These are phyloP conservation scores for Curvularia spicifera DNA, from an alignment of 2,329 filamentous ascomycete genomes.

Conservation along the genomic window DNA sequence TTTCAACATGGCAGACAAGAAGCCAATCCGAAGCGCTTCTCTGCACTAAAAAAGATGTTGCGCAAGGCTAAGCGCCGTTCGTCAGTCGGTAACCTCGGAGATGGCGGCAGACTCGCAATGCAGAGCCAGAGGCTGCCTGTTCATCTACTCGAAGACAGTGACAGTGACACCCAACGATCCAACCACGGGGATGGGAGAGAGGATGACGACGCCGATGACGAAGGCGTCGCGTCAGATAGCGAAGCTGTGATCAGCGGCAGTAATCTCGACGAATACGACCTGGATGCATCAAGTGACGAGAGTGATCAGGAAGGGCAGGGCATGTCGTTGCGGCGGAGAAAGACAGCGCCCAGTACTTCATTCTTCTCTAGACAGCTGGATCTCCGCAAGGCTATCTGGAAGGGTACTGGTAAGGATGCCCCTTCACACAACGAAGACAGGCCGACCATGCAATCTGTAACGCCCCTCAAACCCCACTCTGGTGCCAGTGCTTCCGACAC, in stretches of 20 bases:
- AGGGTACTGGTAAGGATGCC: constrained; percentile 21
- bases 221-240: constrained; percentile 41
- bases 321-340: constrained; percentile 26
- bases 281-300: constrained; percentile 43
- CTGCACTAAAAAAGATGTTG: constrained; percentile 67
- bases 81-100: constrained; percentile 56
- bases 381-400: constrained; percentile 39
- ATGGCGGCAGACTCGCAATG: constrained; percentile 73
- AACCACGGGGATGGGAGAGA: constrained; percentile 15
- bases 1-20: constrained; percentile 59
- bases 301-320: constrained; percentile 22
- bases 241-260: constrained; percentile 40
- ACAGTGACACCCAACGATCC: constrained; percentile 37
- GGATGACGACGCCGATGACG: constrained; percentile 33
- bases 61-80: constrained; percentile 63
- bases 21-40: constrained; percentile 56
- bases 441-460: constrained; percentile 29
- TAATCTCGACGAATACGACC: constrained; percentile 45
- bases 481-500: constrained; percentile 39
- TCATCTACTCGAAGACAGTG: constrained; percentile 58
- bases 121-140: constrained; percentile 74
- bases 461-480: constrained; percentile 35
- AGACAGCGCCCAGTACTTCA: constrained; percentile 32
- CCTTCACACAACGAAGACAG: constrained; percentile 17
- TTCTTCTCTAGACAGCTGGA: constrained; percentile 38